Evolutionary conservation across 257 asterid species (phyloP), one percentile per base, ranked within the genome.

Genomic region (Solanum chiquidenum): DNA sequence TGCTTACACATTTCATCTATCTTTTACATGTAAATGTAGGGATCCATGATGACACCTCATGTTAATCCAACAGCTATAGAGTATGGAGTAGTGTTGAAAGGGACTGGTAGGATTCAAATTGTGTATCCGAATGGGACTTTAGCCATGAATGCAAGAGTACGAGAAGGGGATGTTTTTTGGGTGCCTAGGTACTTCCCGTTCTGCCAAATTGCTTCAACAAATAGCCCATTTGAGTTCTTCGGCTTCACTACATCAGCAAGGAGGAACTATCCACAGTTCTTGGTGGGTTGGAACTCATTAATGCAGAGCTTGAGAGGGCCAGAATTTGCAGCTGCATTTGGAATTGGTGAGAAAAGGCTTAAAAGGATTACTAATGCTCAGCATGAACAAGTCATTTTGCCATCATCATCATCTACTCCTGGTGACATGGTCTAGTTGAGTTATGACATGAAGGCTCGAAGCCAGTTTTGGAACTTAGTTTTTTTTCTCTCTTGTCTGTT

Each of bases 21-120:
- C 12, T 40, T 40, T 42, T 77, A 11, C 31, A 42, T 5, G 9
- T 7, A 7, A 25, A 25, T 89, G 88, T 79, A 97, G 99, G 98
- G 99, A 74, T 92, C 98, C 34, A 93, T 97, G 98, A 90, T 97
- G 98, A 98, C 98, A 42, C 99, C 98, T 5, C 99, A 97, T 66
- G 83, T 94, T 38, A 97, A 95, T 69, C 98, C 98, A 68, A 89
- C 89, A 66, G 98, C 98, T 66, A 91, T 91, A 1, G 98, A 94
- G 89, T 94, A 90, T 5, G 99, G 98, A 9, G 46, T 97, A 5
- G 98, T 95, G 14, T 62, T 95, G 86, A 84, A 86, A 6, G 98
- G 98, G 2, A 85, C 84, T 0, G 98, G 98, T 3, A 91, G 89
- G 0, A 86, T 97, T 74, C 95, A 97, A 84, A 85, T 95, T 4